Evolutionary conservation across 1,139 yeast species (phyloP), one percentile per base, ranked within the genome.

Genomic region (Yamadazyma diddensiae): DNA sequence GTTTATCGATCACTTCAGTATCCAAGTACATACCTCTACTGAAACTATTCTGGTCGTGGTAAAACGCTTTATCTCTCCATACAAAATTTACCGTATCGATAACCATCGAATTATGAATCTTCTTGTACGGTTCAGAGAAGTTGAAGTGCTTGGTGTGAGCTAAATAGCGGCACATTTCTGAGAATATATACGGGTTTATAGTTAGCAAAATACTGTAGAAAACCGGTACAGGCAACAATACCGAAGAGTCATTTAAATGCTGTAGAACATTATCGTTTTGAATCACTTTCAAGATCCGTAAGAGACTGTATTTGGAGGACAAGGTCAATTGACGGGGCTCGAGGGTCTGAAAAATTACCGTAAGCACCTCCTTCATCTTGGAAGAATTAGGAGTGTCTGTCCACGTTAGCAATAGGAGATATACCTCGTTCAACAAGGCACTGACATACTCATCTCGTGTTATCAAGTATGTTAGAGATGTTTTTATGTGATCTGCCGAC

Each of bases 51-150:
- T 43, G 34, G 21, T 46, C 53, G 23, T 43, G 41, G 12, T 45
- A 35, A 29, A 65, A 46, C 9, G 54, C 51, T 46, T 65, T 70
- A 40, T 79, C 79, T 43, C 84, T 60, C 90, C 90, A 82, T 1
- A 79, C 39, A 20, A 73, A 62, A 39, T 81, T 81, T 31, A 83
- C 67, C 6, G 74, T 47, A 48, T 82, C 88, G 65, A 77, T 65
- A 6, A 80, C 72, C 37, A 70, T 73, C 0, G 74, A 58, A 35
- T 79, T 78, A 34, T 75, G 79, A 5, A 70, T 33, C n/a, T 45
- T 43, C 26, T 68, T 65, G 18, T 53, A 45, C 9, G 52, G 46
- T n/a, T 35, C 39, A 4, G 45, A 24, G 34, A 55, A 50, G 2
- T 38, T 32, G 30, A 50, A 56, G 19, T 39, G 43, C 41, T 77